Evolutionary conservation across 352 stramenopile genomes (phyloP).

Genomic region (Blastocystis sp.): DNA sequence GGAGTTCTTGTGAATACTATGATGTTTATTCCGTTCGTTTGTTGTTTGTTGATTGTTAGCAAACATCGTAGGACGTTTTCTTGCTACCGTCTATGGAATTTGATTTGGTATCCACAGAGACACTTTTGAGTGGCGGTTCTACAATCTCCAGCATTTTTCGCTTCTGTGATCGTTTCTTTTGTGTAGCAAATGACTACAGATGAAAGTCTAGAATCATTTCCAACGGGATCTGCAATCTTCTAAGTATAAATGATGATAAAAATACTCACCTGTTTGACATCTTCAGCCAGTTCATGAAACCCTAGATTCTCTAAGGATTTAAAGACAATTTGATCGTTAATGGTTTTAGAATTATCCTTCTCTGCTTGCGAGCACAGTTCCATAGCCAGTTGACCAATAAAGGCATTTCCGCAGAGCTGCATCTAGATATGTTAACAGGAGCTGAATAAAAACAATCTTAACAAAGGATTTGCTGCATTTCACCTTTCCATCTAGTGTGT

Average conservation of each 20-base stretch:
- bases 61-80: too few relatives aligned
- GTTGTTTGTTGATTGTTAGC: not conserved
- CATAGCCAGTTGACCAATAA: conserved; percentile 44
- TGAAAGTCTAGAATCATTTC: not conserved
- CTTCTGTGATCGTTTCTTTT: not conserved
- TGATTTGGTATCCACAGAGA: too few relatives aligned
- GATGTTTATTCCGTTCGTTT: too few relatives aligned
- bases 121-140: not conserved
- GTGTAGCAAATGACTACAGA: not conserved
- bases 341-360: conserved; percentile 45
- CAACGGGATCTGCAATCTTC: conserved; percentile 4
- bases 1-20: not conserved
- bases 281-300: conserved; percentile 1
- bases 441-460: not conserved
- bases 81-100: too few relatives aligned
- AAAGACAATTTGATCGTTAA: conserved; percentile 7
- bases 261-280: not conserved
- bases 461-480: conserved; percentile 57
- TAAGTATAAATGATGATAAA: not conserved
- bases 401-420: conserved; percentile 43
- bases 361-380: conserved; percentile 19
- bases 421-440: not conserved
- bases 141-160: not conserved
- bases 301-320: not conserved
- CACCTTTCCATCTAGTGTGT: not conserved